These are phyloP conservation scores for Wakefieldia striispora DNA, from an alignment of 768 basidiomycete genomes.

Conservation along the genomic window DNA sequence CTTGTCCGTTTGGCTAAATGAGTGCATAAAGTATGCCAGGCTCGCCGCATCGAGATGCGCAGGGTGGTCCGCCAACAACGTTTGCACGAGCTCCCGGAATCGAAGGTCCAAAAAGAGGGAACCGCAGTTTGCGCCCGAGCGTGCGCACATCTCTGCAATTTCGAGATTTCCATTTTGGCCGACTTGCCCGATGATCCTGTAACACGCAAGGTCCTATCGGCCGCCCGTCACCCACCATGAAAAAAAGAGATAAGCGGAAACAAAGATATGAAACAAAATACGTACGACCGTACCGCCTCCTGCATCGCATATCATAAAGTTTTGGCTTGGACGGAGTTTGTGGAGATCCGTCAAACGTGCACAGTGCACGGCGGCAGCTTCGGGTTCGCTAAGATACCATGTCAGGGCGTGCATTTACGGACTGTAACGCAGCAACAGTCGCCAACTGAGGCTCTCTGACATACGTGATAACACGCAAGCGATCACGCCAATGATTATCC, in stretches of 20 bases:
- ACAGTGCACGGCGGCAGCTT: constrained; percentile 91
- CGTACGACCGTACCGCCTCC: constrained; percentile 76
- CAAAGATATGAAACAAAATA: constrained; percentile 20
- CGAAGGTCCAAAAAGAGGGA: constrained; percentile 85
- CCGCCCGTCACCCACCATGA: constrained; percentile 3
- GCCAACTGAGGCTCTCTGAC: background rate
- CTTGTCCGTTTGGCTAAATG: constrained; percentile 88
- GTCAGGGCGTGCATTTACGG: background rate
- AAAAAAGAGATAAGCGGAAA: background rate
- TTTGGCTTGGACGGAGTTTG: constrained; percentile 75
- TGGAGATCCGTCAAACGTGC: constrained; percentile 79
- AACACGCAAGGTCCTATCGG: constrained; percentile 46
- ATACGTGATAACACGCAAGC: constrained; percentile 78
- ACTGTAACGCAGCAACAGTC: constrained; percentile 3
- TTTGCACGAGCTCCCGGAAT: constrained; percentile 79
- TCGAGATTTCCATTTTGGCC: constrained; percentile 76
- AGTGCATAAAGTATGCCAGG: constrained; percentile 84
- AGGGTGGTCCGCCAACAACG: constrained; percentile 78
- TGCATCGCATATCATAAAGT: constrained; percentile 90
- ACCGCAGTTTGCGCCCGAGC: constrained; percentile 85
- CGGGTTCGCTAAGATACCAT: constrained; percentile 49
- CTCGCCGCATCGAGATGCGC: constrained; percentile 80
- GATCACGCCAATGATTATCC: constrained; percentile 75
- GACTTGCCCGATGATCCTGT: constrained; percentile 80
- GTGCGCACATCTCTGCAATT: constrained; percentile 87